phyloP scores from a whole-genome alignment of 257 asterid species.

The Pogostemon cablin region DNA sequence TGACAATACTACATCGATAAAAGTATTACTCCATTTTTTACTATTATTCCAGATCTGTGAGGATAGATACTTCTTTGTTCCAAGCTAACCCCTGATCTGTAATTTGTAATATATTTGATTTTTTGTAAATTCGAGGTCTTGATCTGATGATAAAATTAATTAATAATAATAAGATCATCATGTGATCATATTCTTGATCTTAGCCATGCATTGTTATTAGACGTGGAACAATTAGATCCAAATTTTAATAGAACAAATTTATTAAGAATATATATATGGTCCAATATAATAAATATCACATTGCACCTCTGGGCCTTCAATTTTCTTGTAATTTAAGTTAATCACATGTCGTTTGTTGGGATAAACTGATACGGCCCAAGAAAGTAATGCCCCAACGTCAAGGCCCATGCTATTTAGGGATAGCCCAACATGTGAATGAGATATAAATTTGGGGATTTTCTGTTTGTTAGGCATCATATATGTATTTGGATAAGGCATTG shows the following conservation, averaged over 20 bases:
- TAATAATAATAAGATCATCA: not conserved
- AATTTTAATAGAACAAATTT: constrained; percentile 30
- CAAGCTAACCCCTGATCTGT: constrained; percentile 47
- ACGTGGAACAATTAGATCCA: constrained; percentile 51
- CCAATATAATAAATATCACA: constrained; percentile 18
- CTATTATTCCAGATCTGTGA: constrained; percentile 45
- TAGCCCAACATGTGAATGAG: too few relatives aligned
- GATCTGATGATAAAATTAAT: not conserved
- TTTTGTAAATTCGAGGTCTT: constrained; percentile 46
- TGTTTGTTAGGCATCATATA: too few relatives aligned
- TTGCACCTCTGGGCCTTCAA: too few relatives aligned
- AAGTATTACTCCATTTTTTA: constrained; percentile 20
- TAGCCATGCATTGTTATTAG: constrained; percentile 43
- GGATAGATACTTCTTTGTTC: constrained; percentile 39
- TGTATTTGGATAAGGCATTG: too few relatives aligned
- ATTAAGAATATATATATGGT: constrained; percentile 15
- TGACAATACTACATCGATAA: not conserved
- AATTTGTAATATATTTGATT: constrained; percentile 44
- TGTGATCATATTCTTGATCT: constrained; percentile 56
- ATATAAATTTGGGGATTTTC: too few relatives aligned
- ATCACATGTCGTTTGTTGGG: too few relatives aligned
- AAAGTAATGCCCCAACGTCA: too few relatives aligned
- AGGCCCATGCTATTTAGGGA: too few relatives aligned
- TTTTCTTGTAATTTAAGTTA: too few relatives aligned
- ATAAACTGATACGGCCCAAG: too few relatives aligned